phyloP scores from a whole-genome alignment of 306 rosid species.

The Rubus idaeus region DNA sequence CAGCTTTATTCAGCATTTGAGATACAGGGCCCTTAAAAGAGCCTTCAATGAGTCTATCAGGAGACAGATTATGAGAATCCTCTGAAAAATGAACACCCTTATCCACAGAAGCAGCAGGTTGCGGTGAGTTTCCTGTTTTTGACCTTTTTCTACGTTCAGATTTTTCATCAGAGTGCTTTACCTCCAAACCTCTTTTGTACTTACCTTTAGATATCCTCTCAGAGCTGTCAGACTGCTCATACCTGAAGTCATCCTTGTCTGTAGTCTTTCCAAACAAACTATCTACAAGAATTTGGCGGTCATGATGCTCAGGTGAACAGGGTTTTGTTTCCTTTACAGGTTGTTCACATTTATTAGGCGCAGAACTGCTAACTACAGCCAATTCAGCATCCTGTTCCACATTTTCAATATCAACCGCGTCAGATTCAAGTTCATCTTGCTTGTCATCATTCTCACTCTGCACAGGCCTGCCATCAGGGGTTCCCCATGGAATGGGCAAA shows the following conservation, averaged over 20 bases:
- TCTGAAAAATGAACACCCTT: conserved; percentile 49
- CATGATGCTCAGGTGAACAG: conserved; percentile 52
- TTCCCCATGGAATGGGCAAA: conserved; percentile 44
- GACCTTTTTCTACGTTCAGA: conserved; percentile 55
- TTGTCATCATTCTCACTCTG: conserved; percentile 55
- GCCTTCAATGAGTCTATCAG: conserved; percentile 55
- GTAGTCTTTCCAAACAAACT: conserved; percentile 64
- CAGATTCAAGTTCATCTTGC: conserved; percentile 65
- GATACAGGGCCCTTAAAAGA: conserved; percentile 41
- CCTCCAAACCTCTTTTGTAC: conserved; percentile 58
- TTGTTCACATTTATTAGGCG: conserved; percentile 36
- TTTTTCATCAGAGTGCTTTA: conserved; percentile 51
- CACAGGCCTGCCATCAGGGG: conserved; percentile 54
- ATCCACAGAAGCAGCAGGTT: conserved; percentile 45
- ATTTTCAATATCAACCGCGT: conserved; percentile 72
- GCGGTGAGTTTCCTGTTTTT: conserved; percentile 44
- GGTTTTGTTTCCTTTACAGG: conserved; percentile 43
- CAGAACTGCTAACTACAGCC: conserved; percentile 30
- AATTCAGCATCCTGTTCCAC: conserved; percentile 50
- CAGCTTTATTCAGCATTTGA: conserved; percentile 50
- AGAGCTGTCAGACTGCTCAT: conserved; percentile 69
- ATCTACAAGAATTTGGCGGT: conserved; percentile 56
- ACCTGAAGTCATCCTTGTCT: conserved; percentile 48
- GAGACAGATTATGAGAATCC: conserved; percentile 50
- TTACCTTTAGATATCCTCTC: conserved; percentile 62